Evolutionary conservation across 352 stramenopile species (phyloP), one percentile per base, ranked within the genome.

Genomic region (Phytopythium sindhum): DNA sequence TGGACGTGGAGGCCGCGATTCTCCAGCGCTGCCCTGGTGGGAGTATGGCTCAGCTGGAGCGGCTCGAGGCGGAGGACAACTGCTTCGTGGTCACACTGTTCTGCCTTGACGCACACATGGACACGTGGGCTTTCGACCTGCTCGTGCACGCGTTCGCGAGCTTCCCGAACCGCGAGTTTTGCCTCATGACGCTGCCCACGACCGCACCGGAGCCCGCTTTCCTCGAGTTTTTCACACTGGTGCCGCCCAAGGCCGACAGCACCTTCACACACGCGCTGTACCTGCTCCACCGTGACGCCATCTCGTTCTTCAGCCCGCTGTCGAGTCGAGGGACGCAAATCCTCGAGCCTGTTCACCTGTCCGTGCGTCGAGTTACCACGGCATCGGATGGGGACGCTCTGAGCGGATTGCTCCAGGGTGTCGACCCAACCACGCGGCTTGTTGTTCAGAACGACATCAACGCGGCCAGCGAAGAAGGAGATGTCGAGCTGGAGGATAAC

Each of bases 21-120:
- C 57, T 79, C 26, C 65, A 76, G 60, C 55, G 61, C 19, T 67
- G 61, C 14, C 41, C 67, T 2, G 77, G 67, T 0, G 62, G 72
- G 1, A 73, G 41, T 47, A 62, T 81, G 4, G 63, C 60, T 1
- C 66, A 78, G 15, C 26, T 83, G 10, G 33, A 74, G n/a, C 63
- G 66, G 57, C 66, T 75, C 37, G 74, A 88, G 65, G 77, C 77
- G 0, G 64, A 70, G 15, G 63, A 61, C 4, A 90, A 88, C 42
- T 87, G 77, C 67, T 90, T 90, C 53, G 73, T 75, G 19, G 71
- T 90, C 41, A 88, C 81, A 9, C 65, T 90, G 17, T 86, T 88
- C 61, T 90, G 81, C 52, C 81, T 90, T n/a, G 73, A 86, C 51
- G 67, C 65, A 0, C 72, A 76, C 26, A 73, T 81, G 48, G 72